These are phyloP conservation scores for Pulveroboletus sp. DNA, from an alignment of 768 basidiomycete genomes.

Conservation along the genomic window DNA sequence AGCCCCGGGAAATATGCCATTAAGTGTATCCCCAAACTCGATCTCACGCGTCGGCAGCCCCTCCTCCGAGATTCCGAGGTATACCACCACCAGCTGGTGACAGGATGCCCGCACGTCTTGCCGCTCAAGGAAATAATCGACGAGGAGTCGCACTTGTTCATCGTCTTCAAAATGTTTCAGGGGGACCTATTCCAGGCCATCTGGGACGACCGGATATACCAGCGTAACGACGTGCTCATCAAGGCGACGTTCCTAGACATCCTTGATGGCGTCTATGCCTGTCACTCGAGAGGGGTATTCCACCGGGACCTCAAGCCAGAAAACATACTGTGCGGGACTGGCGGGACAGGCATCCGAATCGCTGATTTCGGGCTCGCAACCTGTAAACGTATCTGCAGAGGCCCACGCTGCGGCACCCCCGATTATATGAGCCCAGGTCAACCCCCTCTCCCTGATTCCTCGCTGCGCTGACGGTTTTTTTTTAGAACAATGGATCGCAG, in stretches of 20 bases:
- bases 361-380: slow-evolving; percentile 79
- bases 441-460: slow-evolving; percentile 5
- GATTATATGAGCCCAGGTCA: slow-evolving; percentile 71
- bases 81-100: slow-evolving; percentile 46
- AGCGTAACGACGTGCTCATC: slow-evolving; percentile 57
- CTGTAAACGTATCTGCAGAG: slow-evolving; percentile 37
- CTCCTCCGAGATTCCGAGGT: slow-evolving; percentile 69
- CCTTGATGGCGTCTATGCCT: slow-evolving; percentile 71
- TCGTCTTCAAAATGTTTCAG: slow-evolving; percentile 54
- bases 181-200: slow-evolving; percentile 75
- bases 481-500: slow-evolving; percentile 49
- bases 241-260: slow-evolving; percentile 71
- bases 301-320: slow-evolving; percentile 90
- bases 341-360: slow-evolving; percentile 50
- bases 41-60: slow-evolving; percentile 49
- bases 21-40: slow-evolving; percentile 67
- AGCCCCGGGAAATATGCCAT: slow-evolving; percentile 53
- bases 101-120: slow-evolving; percentile 59
- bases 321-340: slow-evolving; percentile 60
- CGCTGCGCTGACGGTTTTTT: not conserved
- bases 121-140: slow-evolving; percentile 60
- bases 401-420: slow-evolving; percentile 56
- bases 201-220: slow-evolving; percentile 50
- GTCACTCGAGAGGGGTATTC: slow-evolving; percentile 65
- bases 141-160: slow-evolving; percentile 59